phyloP scores from a whole-genome alignment of 495 filamentous ascomycete genomes.

The Rhypophila decipiens region DNA sequence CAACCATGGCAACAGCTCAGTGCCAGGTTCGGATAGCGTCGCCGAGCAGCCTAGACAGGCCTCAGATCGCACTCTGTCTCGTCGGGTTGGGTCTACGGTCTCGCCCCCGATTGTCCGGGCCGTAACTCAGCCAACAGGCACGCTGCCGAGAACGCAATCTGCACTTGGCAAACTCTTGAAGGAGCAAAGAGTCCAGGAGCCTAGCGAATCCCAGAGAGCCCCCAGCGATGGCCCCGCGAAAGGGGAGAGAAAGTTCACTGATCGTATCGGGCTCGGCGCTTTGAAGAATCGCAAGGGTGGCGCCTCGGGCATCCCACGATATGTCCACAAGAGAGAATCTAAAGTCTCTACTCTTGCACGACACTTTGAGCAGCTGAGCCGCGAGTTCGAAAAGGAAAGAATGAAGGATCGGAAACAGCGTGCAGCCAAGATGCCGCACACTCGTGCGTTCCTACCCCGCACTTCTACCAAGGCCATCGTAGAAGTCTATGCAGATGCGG shows the following conservation, averaged over 20 bases:
- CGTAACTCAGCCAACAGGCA: constrained; percentile 57
- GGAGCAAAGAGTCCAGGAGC: constrained; percentile 29
- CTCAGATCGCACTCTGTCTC: constrained; percentile 35
- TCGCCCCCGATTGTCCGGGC: constrained; percentile 65
- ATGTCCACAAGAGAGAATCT: constrained; percentile 61
- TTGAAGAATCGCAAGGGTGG: constrained; percentile 57
- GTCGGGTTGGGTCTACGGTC: constrained; percentile 36
- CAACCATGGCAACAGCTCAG: constrained; percentile 17
- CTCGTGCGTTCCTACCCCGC: constrained; percentile 73
- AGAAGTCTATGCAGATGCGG: constrained; percentile 87
- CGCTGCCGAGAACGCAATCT: constrained; percentile 27
- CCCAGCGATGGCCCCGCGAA: constrained; percentile 32
- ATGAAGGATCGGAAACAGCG: constrained; percentile 76
- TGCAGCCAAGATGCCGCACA: constrained; percentile 71
- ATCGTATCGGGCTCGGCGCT: constrained; percentile 54
- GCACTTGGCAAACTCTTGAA: constrained; percentile 24
- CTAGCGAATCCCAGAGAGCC: constrained; percentile 22
- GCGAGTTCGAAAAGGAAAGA: constrained; percentile 94
- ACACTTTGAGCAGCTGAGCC: constrained; percentile 93
- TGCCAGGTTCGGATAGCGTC: constrained; percentile 6
- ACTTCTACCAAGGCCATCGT: constrained; percentile 94
- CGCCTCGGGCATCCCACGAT: constrained; percentile 83
- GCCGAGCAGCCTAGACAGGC: constrained; percentile 9
- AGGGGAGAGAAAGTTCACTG: constrained; percentile 65
- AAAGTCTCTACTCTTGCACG: constrained; percentile 84